Conservation (phyloP, 192 early-diverging fungal genomes). For the Coemansia sp. region DNA sequence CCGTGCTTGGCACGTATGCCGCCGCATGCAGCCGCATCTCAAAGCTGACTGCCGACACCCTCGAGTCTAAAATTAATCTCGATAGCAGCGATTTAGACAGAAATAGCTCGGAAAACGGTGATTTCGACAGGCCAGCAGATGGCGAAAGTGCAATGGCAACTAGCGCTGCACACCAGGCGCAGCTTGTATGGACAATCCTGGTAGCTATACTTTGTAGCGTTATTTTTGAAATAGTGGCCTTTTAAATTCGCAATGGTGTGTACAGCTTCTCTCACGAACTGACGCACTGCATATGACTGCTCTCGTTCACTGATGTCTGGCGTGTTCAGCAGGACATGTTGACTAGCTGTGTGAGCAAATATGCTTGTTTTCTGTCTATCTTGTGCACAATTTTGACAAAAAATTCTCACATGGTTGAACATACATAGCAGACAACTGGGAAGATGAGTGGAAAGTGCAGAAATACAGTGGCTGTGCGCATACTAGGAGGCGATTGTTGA, state of each 20-base stretch:
- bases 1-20: constrained; percentile 40
- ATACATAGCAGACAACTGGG: neutral
- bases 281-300: neutral
- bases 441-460: neutral
- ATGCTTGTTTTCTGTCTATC: constrained; percentile 2
- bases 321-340: neutral
- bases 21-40: constrained; percentile 26
- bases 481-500: neutral
- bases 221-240: neutral
- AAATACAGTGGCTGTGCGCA: constrained; percentile 1
- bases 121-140: neutral
- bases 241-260: neutral
- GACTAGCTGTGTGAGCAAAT: neutral
- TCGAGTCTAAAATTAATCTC: neutral
- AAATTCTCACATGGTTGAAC: constrained; percentile 2
- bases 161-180: neutral
- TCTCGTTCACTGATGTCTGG: neutral
- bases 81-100: neutral
- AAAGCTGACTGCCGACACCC: neutral
- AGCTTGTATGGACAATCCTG: neutral
- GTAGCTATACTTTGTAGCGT: neutral
- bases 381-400: constrained; percentile 8
- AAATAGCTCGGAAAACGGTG: neutral
- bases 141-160: neutral
- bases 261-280: neutral